Base-by-base conservation (phyloP, 495 filamentous ascomycete genomes). In the Penicillium tannophilum region DNA sequence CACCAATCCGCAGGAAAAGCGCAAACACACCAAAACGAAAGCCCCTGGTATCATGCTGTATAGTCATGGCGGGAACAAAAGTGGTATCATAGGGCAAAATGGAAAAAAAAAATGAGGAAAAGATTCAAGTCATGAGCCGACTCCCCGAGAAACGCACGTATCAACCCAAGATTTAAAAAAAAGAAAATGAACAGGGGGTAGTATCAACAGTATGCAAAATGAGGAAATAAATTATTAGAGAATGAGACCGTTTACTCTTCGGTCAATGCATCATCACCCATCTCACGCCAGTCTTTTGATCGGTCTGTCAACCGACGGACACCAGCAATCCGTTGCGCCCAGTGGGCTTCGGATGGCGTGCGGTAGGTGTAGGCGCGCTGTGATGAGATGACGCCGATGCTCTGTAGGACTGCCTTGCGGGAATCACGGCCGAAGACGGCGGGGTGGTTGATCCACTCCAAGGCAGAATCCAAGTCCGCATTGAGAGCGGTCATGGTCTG, bases 371-470 rank as follows among this genome's bases (percentile, higher is more conserved):
- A 96, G 8, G 88, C 95, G 19, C 94, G 84, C 72, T 99, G 94
- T 7, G 89, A 93, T 62, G 90, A 93, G 63, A 98, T 96, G 47
- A 97, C 92, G 36, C 94, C 94, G 61, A 99, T 98, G 26, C 91
- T 90, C 69, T 99, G 95, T 16, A 99, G 80, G 2, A 99, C 93
- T 12, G 93, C 91, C 75, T 99, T 99, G 64, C 94, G 84, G 35
- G 90, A 92, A 71, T 99, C 94, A n/a, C 94, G 86, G 24, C 88
- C 86, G 64, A 99, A 99, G 8, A 98, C 90, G 2, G 93, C 93
- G 6, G 94, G 95, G 68, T 99, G 95, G 64, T 88, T 91, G 70
- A 99, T 98, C 94, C 94, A 99, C 72, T 99, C 94, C n/a, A 99
- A 79, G n/a, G 89, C 87, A 10, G 90, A 80, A 68, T 97, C 90